These are phyloP conservation scores for Teunomyces gatunensis DNA, from an alignment of 805 yeast species.

Conservation along the genomic window DNA sequence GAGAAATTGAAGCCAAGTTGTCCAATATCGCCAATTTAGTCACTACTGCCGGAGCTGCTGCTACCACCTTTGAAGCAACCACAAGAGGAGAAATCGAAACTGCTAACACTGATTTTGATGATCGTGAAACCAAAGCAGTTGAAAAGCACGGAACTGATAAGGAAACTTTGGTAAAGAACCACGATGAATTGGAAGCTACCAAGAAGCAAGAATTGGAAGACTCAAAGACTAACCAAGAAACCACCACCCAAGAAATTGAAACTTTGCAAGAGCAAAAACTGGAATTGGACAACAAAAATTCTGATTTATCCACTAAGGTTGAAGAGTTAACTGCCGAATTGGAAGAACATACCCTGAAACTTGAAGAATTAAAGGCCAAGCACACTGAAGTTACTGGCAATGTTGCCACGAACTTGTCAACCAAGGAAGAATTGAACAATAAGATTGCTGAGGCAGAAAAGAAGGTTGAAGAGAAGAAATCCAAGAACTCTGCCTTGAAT, in stretches of 20 bases:
- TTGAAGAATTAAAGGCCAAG: slow-evolving; percentile 31
- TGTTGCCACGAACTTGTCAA: slow-evolving; percentile 24
- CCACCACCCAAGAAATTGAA: slow-evolving; percentile 45
- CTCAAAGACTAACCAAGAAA: slow-evolving; percentile 39
- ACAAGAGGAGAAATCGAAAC: slow-evolving; percentile 44
- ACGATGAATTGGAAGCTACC: slow-evolving; percentile 44
- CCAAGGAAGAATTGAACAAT: slow-evolving; percentile 42
- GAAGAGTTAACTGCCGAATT: slow-evolving; percentile 45
- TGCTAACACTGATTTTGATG: slow-evolving; percentile 42
- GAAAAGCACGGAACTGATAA: slow-evolving; percentile 45
- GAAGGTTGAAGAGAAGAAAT: slow-evolving; percentile 35
- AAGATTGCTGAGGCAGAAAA: slow-evolving; percentile 36
- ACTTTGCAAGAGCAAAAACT: slow-evolving; percentile 42
- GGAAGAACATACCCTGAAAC: slow-evolving; percentile 34
- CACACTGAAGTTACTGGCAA: slow-evolving; percentile 29
- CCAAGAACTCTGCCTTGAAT: slow-evolving; percentile 32
- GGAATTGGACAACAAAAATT: slow-evolving; percentile 37
- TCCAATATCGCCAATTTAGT: slow-evolving; percentile 19
- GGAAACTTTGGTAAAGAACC: slow-evolving; percentile 40
- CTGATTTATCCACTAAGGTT: slow-evolving; percentile 34
- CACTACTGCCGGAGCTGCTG: slow-evolving; percentile 29
- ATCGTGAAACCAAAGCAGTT: slow-evolving; percentile 47
- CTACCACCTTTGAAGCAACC: slow-evolving; percentile 38
- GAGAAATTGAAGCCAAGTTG: slow-evolving; percentile 38
- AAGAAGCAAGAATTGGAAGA: slow-evolving; percentile 43